Conservation (phyloP, 2,329 filamentous ascomycete species). For the Colletotrichum orbiculare region DNA sequence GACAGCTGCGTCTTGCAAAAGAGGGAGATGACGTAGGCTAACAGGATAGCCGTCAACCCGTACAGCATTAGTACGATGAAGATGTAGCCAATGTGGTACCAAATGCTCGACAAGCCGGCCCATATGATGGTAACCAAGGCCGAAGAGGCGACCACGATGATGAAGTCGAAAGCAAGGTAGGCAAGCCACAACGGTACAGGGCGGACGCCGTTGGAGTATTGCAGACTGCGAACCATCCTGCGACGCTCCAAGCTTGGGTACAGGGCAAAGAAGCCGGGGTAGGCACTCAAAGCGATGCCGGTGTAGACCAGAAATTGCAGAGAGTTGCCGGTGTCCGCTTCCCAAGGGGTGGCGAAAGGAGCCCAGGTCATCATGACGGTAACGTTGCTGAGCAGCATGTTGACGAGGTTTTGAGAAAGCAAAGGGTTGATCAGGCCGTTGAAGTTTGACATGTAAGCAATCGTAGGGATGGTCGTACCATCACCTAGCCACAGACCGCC, state of each 20-base stretch:
- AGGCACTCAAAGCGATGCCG: constrained; percentile 79
- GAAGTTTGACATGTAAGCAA: constrained; percentile 77
- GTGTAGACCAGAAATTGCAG: constrained; percentile 87
- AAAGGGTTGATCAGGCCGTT: constrained; percentile 66
- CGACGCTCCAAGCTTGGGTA: constrained; percentile 89
- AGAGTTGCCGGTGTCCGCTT: constrained; percentile 75
- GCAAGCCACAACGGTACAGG: constrained; percentile 86
- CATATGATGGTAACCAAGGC: constrained; percentile 77
- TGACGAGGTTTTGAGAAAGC: constrained; percentile 72
- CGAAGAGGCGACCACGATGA: constrained; percentile 75
- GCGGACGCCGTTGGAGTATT: constrained; percentile 92
- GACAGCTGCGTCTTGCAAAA: constrained; percentile 83
- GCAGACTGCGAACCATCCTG: constrained; percentile 81
- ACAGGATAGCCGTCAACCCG: constrained; percentile 79
- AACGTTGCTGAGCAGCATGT: constrained; percentile 74
- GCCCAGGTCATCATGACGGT: constrained; percentile 79
- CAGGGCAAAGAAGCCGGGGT: constrained; percentile 87
- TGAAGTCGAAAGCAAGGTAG: constrained; percentile 83
- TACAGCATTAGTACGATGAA: constrained; percentile 75
- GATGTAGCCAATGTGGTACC: constrained; percentile 84
- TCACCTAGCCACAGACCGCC: constrained; percentile 85
- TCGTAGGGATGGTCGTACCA: constrained; percentile 66
- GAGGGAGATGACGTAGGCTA: constrained; percentile 85
- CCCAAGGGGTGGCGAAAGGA: constrained; percentile 79
- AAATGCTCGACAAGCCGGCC: constrained; percentile 70